phyloP scores from a whole-genome alignment of 2,329 filamentous ascomycete species.

The Cladophialophora immunda region DNA sequence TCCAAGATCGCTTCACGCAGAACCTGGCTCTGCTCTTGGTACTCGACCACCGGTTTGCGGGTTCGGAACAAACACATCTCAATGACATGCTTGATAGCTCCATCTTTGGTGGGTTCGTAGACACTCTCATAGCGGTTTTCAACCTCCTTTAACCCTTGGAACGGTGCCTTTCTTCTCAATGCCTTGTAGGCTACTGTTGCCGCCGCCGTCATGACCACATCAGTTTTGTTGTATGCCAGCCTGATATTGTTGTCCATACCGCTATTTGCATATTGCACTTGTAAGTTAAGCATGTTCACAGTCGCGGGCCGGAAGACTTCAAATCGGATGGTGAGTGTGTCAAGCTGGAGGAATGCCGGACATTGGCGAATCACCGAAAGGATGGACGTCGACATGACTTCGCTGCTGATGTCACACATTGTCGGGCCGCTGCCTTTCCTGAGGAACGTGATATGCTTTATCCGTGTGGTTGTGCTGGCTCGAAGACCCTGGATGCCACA shows the following conservation, averaged over 20 bases:
- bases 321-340: slow-evolving; percentile 28
- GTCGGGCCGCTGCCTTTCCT: background rate
- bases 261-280: slow-evolving; percentile 9
- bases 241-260: background rate
- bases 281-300: slow-evolving; percentile 13
- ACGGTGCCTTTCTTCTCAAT: slow-evolving; percentile 16
- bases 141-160: slow-evolving; percentile 18
- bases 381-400: slow-evolving; percentile 3
- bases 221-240: slow-evolving; percentile 26
- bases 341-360: slow-evolving; percentile 26
- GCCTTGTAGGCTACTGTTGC: slow-evolving; percentile 25
- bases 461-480: slow-evolving; percentile 22
- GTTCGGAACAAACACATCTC: slow-evolving; percentile 18
- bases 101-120: background rate
- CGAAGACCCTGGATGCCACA: slow-evolving; percentile 25
- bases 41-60: background rate
- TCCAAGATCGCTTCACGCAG: slow-evolving; percentile 9
- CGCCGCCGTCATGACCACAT: slow-evolving; percentile 14
- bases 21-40: background rate
- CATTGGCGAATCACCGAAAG: slow-evolving; percentile 19
- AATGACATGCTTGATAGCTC: slow-evolving; percentile 8
- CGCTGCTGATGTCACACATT: slow-evolving; percentile 6
- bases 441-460: slow-evolving; percentile 26
- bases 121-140: slow-evolving; percentile 2
- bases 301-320: slow-evolving; percentile 26